A percentile compares a stretch with the other conserved stretches of the same genome.
Conservation (phyloP, 805 yeast species). For the Candida easanensis region DNA sequence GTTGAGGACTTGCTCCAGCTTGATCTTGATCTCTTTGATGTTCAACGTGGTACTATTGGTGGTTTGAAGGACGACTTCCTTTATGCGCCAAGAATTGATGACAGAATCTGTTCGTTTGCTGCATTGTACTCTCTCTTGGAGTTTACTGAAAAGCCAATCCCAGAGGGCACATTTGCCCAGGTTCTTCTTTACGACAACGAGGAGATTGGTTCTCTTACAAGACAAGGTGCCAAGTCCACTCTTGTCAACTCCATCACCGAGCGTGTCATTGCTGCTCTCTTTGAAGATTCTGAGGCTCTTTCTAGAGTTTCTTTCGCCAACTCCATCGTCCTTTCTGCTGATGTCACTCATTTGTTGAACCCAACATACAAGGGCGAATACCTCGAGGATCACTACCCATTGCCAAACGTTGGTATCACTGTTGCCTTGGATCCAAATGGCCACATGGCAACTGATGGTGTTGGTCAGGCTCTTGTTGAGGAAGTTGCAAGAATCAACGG, state of each 20-base stretch:
- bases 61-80: conserved; percentile 76
- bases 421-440: conserved; percentile 76
- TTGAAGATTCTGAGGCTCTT: conserved; percentile 19
- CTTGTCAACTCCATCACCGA: conserved; percentile 61
- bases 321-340: conserved; percentile 78
- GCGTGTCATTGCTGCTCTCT: conserved; percentile 42
- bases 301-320: conserved; percentile 57
- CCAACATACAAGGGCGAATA: conserved; percentile 73
- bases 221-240: conserved; percentile 84
- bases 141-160: conserved; percentile 35
- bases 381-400: conserved; percentile 74
- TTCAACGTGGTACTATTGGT: conserved; percentile 75
- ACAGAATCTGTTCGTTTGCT: conserved; percentile 75
- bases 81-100: conserved; percentile 82
- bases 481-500: conserved; percentile 64
- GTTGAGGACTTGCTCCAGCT: conserved; percentile 64
- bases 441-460: conserved; percentile 79
- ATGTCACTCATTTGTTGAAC: conserved; percentile 77
- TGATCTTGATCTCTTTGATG: conserved; percentile 79
- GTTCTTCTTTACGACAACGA: conserved; percentile 77
- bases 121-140: conserved; percentile 61
- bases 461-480: conserved; percentile 67
- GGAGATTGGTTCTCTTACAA: conserved; percentile 77
- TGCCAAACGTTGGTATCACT: conserved; percentile 74
- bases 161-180: conserved; percentile 43